A percentile compares a stretch with the other conserved stretches of the same genome.
These are phyloP conservation scores for Tolypocladium ovalisporum DNA, from an alignment of 2,329 filamentous ascomycete species.

Conservation along the genomic window DNA sequence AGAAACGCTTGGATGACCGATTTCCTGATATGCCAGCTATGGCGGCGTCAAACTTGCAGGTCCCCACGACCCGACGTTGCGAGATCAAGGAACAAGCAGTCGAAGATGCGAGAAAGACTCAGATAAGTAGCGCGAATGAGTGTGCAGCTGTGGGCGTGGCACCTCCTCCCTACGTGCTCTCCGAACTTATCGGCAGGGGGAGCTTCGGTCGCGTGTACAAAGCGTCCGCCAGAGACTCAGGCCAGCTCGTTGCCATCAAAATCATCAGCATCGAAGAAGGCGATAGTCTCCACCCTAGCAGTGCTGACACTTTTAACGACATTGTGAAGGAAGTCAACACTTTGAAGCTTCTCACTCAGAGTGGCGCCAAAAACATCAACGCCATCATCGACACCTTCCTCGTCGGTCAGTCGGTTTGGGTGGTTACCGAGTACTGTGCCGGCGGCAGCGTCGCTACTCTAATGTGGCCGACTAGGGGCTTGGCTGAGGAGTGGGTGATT, in stretches of 20 bases:
- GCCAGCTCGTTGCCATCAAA: conserved; percentile 60
- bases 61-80: no score
- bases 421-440: conserved; percentile 77
- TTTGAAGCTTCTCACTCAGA: conserved; percentile 62
- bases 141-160: conserved; percentile 48
- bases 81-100: no score
- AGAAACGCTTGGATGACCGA: no score
- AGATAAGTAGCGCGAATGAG: conserved; percentile 50
- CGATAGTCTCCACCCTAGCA: conserved; percentile 54
- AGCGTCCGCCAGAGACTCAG: conserved; percentile 34
- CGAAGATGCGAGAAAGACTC: conserved; percentile 62
- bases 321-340: conserved; percentile 59
- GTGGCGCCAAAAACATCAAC: conserved; percentile 69
- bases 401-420: conserved; percentile 74
- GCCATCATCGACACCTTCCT: conserved; percentile 69
- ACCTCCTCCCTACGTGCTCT: conserved; percentile 55
- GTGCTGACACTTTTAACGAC: conserved; percentile 57
- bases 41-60: no score
- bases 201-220: conserved; percentile 68
- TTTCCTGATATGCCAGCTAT: no score
- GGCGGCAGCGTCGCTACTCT: conserved; percentile 71
- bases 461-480: conserved; percentile 56
- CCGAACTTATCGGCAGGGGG: conserved; percentile 65
- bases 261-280: conserved; percentile 76
- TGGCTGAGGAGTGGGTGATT: conserved; percentile 62